Conservation (phyloP, 225 moss, liverwort and hornwort genomes). For the Pleurozium schreberi region DNA sequence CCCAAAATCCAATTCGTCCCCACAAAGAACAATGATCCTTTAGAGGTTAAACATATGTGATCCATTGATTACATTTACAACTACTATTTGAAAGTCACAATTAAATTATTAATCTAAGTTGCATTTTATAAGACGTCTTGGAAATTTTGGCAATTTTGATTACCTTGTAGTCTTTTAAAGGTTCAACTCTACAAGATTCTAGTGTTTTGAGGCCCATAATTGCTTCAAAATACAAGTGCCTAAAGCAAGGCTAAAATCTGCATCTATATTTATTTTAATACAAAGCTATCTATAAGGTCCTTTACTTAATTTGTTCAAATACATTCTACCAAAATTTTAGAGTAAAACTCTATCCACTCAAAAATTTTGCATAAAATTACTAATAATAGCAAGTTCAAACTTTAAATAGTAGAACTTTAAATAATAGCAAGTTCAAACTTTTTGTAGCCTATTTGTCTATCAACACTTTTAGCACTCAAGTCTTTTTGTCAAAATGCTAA, state of each 20-base stretch:
- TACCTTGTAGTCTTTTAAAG: fast-evolving
- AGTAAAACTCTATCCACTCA: neutral
- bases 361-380: neutral
- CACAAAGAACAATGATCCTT: no score
- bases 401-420: no score
- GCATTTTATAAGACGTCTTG: no score
- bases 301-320: neutral
- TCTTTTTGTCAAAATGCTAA: no score
- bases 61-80: neutral
- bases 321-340: neutral
- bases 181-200: fast-evolving
- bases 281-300: neutral
- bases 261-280: neutral
- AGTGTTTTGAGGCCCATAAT: neutral
- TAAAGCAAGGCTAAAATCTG: neutral
- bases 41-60: no score
- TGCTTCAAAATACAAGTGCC: neutral
- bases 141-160: no score
- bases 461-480: no score
- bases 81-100: no score
- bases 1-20: no score
- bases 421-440: neutral
- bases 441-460: no score
- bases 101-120: no score
- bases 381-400: neutral